phyloP scores from a whole-genome alignment of 345 rosid species.

The Eucalyptus tenuipes region DNA sequence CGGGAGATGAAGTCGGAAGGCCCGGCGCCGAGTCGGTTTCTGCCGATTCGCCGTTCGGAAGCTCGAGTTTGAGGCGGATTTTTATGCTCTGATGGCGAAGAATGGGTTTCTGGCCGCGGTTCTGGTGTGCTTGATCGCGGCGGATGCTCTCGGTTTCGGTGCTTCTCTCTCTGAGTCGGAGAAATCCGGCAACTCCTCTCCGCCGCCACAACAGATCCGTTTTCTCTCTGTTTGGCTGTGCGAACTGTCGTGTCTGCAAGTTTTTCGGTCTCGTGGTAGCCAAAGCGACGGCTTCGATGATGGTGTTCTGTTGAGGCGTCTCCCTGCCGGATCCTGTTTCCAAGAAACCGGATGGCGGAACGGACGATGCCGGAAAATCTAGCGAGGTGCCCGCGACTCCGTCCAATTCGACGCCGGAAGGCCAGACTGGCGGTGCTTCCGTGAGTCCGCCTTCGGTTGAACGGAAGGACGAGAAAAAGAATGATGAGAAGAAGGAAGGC shows the following conservation, averaged over 20 bases:
- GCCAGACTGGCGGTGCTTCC: neutral
- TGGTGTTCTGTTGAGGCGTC: conserved; percentile 17
- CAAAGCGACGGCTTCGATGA: neutral
- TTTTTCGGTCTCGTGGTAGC: neutral
- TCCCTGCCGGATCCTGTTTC: conserved; percentile 13
- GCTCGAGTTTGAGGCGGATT: neutral
- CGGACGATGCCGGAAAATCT: neutral
- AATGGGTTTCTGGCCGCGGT: conserved; percentile 14
- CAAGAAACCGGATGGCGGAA: neutral
- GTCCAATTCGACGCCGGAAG: neutral
- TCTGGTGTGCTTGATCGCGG: conserved; percentile 21
- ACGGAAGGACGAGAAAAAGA: neutral
- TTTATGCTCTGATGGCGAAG: conserved; percentile 19
- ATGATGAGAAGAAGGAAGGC: conserved; percentile 4
- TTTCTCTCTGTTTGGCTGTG: neutral
- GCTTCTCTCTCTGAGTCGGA: neutral
- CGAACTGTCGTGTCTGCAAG: neutral
- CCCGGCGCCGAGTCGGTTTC: neutral
- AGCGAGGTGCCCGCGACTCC: neutral
- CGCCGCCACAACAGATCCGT: conserved; percentile 1
- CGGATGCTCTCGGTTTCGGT: conserved; percentile 18
- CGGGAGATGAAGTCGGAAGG: neutral
- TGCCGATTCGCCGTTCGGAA: neutral
- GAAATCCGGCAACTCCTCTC: neutral
- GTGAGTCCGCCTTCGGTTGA: conserved; percentile 9